Evolutionary conservation across 306 rosid genomes (phyloP), one percentile per base, ranked within the genome.

Genomic region (Ceratonia siliqua): DNA sequence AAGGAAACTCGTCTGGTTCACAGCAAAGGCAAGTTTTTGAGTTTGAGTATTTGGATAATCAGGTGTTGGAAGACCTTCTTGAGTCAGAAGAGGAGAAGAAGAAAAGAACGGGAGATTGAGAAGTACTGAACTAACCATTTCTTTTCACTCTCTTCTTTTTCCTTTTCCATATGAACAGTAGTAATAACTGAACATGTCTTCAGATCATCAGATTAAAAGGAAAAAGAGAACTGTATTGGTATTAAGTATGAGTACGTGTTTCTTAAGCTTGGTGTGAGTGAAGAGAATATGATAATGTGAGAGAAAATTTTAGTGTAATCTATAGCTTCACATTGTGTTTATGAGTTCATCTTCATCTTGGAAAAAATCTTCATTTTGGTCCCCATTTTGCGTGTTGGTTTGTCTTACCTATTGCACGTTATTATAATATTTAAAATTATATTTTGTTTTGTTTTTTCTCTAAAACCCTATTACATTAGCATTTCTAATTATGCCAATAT

Each of bases 1-100:
- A 62, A 1, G 39, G 86, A 36, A 76, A 76, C 1, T 62, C 89
- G 28, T 78, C 79, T 8, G 68, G 68, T 18, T 1, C 67, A 6
- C 84, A 35, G 6, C 85, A 78, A 5, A 70, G 82, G 81, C 92
- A 72, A 21, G 82, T 89, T 25, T 77, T 91, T 8, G 97, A 91
- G 88, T 64, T 91, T 9, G 92, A 86, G 82, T 91, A 49, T 72
- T 76, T 89, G 89, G 95, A 89, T 86, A 71, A 87, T 69, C 78
- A 78, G 72, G 88, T 91, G 57, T 76, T 91, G 88, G 95, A 91
- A 48, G 95, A 91, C 45, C 92, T 91, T 71, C 97, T 91, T 77
- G 91, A 82, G 32, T 73, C 83, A 3, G 86, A 84, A 65, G 85
- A 84, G 24, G 84, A 55, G 48, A 89, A 77, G 72, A 75, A 73